phyloP scores from a whole-genome alignment of 164 flowering plant genomes.

The Vitis vinifera region DNA sequence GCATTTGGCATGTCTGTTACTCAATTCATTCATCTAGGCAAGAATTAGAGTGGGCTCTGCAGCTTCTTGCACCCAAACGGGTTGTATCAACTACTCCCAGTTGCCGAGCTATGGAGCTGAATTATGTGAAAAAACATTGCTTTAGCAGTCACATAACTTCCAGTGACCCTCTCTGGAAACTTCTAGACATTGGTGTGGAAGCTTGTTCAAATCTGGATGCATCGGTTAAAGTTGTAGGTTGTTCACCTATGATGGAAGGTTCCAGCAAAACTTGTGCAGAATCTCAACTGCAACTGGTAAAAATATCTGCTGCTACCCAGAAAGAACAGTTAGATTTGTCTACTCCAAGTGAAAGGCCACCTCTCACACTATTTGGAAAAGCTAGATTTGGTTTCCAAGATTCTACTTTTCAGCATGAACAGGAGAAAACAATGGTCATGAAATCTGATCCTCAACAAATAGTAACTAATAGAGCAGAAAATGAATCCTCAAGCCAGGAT shows the following conservation, averaged over 20 bases:
- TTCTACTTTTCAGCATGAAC: conserved; percentile 17
- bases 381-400: conserved; percentile 54
- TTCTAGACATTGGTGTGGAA: conserved; percentile 49
- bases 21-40: conserved; percentile 84
- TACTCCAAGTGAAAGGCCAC: conserved; percentile 44
- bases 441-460: conserved; percentile 4
- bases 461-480: conserved; percentile 2
- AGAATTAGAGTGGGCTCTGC: conserved; percentile 82
- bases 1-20: conserved; percentile 92
- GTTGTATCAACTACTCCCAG: conserved; percentile 79
- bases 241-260: conserved; percentile 20
- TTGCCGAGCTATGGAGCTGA: conserved; percentile 77
- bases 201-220: conserved; percentile 18
- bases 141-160: conserved; percentile 24
- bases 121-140: conserved; percentile 63
- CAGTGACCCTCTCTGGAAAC: conserved; percentile 64
- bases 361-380: conserved; percentile 76
- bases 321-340: conserved; percentile 31
- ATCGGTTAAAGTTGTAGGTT: conserved; percentile 8
- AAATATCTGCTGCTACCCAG: conserved; percentile 10
- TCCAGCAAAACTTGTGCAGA: conserved; percentile 14
- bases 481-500: conserved; percentile 10
- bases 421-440: conserved; percentile 4
- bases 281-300: conserved; percentile 18
- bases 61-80: conserved; percentile 74